Evolutionary conservation across 116 monocot species (phyloP), one percentile per base, ranked within the genome.

Genomic region (Dioscorea cayenensis): DNA sequence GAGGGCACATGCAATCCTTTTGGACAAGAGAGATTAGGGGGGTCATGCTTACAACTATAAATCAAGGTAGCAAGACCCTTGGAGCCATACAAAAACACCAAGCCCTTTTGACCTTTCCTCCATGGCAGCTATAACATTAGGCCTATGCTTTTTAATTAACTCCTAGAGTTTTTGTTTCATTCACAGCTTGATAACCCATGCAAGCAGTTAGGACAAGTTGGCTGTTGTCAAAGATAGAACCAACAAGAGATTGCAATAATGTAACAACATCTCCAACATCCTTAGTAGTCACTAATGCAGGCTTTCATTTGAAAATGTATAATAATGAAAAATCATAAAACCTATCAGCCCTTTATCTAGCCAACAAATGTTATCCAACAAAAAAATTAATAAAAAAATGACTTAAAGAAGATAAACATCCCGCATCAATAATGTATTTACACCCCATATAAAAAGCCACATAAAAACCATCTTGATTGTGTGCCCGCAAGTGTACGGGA

Each of bases 231-330:
- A 96, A 96, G 35, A 92, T 92, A 73, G 96, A 96, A 61, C 92
- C 86, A 69, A 90, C 80, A 68, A 96, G 88, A 6, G 96, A 90
- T 65, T 96, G 96, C 76, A 96, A 48, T 66, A 96, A 71, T 70
- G 96, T 96, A 73, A 96, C 84, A 51, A 84, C 92, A 90, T 96
- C 96, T 64, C 92, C 96, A 70, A 92, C 92, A 92, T 96, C 96
- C 67, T 90, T 92, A 66, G 96, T 92, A 43, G 96, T 96, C 63
- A 92, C 77, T 63, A 96, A 61, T 55, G 92, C 92, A 81, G 96
- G 13, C 96, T 92, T 96, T 64, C 64, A 75, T 55, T 77, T 74
- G 27, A 84, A 62, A 50, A 75, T 55, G 38, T 51, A 38, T 51
- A 71, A 29, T 9, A 66, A 20, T 70, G 10, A 36, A 67, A 43